phyloP scores from a whole-genome alignment of 129 eudicot species.

The Centrapalus pauciflorus region DNA sequence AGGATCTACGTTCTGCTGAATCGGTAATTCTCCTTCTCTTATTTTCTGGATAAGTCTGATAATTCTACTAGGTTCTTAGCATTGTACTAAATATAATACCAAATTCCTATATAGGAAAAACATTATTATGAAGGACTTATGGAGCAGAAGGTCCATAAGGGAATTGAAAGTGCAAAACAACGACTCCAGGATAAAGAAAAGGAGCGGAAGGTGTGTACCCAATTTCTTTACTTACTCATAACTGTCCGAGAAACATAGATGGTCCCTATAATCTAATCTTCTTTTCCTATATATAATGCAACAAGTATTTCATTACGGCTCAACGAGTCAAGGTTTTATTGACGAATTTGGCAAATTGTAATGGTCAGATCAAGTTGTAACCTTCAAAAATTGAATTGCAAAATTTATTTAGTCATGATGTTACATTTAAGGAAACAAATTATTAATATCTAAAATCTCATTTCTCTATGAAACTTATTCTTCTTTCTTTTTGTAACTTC shows the following conservation, averaged over 20 bases:
- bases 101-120: constrained; percentile 40
- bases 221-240: background rate
- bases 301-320: background rate
- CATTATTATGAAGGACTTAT: constrained; percentile 46
- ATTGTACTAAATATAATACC: background rate
- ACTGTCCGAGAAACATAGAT: no score
- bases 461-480: background rate
- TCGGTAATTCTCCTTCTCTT: constrained; percentile 24
- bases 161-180: constrained; percentile 43
- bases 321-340: background rate
- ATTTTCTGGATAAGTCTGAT: background rate
- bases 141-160: constrained; percentile 43
- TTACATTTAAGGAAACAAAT: background rate
- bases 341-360: background rate
- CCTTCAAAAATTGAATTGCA: no score
- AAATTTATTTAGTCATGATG: background rate
- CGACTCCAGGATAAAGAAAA: constrained; percentile 36
- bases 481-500: no score
- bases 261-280: background rate
- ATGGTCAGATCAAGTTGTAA: no score
- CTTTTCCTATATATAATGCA: background rate
- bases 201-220: constrained; percentile 47
- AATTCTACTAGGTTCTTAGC: background rate
- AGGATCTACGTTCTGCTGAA: constrained; percentile 44
- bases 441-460: background rate